Percentiles rank a stretch among this genome's conserved stretches.
These are phyloP conservation scores for Ceratobasidium sp. DNA, from an alignment of 1,284 basidiomycete species.

Conservation along the genomic window DNA sequence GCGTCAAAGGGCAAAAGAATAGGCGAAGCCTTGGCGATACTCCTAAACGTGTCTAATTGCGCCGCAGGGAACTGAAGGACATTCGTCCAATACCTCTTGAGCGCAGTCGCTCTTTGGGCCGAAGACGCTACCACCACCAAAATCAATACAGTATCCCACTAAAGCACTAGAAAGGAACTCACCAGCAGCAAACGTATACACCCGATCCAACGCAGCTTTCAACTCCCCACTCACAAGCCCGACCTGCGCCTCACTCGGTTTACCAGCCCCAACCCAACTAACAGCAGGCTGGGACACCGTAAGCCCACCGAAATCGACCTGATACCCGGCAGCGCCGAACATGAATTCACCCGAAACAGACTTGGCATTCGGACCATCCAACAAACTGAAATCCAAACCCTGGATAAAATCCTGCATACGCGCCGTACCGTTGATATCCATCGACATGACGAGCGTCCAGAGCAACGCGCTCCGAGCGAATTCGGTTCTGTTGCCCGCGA, in stretches of 20 bases:
- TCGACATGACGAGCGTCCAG: constrained; percentile 70
- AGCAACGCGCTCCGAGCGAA: constrained; percentile 73
- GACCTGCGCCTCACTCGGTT: constrained; percentile 65
- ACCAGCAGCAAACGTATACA: constrained; percentile 74
- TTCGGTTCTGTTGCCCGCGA: constrained; percentile 64
- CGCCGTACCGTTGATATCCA: constrained; percentile 61
- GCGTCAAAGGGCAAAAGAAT: constrained; percentile 74
- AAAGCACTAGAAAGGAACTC: too few species aligned
- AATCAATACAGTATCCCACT: too few species aligned
- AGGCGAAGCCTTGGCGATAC: constrained; percentile 64
- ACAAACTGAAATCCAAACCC: constrained; percentile 64
- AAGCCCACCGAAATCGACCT: constrained; percentile 72
- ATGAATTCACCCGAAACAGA: constrained; percentile 59
- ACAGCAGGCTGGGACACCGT: constrained; percentile 63
- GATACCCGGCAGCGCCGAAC: constrained; percentile 65
- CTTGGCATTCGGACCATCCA: constrained; percentile 64
- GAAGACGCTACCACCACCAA: constrained; percentile 72
- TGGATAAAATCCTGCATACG: constrained; percentile 62
- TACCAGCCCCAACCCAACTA: constrained; percentile 65
- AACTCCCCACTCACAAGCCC: constrained; percentile 61
- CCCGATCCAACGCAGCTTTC: constrained; percentile 65
- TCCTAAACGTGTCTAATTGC: constrained; percentile 65
- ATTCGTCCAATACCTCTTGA: constrained; percentile 70
- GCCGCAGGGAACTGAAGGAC: constrained; percentile 64
- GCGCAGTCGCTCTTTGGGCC: constrained; percentile 65